These are phyloP conservation scores for Colletotrichum costaricense DNA, from an alignment of 2,329 filamentous ascomycete species.

Conservation along the genomic window DNA sequence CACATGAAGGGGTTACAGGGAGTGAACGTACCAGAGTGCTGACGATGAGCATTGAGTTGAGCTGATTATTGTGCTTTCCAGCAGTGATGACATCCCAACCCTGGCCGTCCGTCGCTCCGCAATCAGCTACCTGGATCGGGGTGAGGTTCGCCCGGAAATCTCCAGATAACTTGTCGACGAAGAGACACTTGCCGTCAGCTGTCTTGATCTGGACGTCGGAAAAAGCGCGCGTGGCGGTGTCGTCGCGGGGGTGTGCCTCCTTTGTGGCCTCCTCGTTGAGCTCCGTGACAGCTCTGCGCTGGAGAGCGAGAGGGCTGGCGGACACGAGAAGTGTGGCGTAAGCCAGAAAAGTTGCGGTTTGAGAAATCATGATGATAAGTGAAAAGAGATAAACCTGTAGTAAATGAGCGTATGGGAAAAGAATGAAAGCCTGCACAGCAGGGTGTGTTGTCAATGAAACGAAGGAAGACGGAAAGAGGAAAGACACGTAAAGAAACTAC, in stretches of 20 bases:
- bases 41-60: conserved; percentile 61
- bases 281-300: conserved; percentile 50
- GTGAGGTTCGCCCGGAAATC: conserved; percentile 61
- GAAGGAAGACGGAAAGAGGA: conserved; percentile 36
- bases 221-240: conserved; percentile 55
- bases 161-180: conserved; percentile 58
- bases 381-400: neutral
- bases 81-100: conserved; percentile 61
- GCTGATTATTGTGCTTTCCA: conserved; percentile 62
- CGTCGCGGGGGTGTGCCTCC: conserved; percentile 58
- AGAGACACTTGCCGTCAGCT: conserved; percentile 56
- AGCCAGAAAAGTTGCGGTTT: conserved; percentile 41
- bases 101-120: conserved; percentile 54
- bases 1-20: no score
- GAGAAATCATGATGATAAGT: conserved; percentile 37
- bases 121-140: conserved; percentile 57
- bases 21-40: conserved; percentile 57
- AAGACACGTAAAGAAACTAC: conserved; percentile 31
- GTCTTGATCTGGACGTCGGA: conserved; percentile 58
- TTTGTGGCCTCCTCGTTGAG: conserved; percentile 56
- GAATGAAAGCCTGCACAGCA: conserved; percentile 45
- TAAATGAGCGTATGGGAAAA: conserved; percentile 30
- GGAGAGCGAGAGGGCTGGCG: conserved; percentile 41
- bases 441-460: conserved; percentile 34
- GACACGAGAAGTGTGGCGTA: conserved; percentile 41